Conservation (phyloP, 78 protist genomes). For the Parvularia atlantis region DNA sequence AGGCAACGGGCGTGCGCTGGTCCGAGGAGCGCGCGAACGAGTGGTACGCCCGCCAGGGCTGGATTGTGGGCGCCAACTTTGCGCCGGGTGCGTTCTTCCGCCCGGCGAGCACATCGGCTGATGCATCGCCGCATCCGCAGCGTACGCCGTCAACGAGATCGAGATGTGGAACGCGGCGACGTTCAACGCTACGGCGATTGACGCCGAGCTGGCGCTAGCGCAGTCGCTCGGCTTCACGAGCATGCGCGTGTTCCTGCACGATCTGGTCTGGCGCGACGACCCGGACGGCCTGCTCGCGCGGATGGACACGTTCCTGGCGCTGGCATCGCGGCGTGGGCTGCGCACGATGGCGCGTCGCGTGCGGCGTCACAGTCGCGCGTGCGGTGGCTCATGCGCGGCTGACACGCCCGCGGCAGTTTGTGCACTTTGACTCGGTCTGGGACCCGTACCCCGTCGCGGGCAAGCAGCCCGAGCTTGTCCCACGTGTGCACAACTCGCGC, state of each 20-base stretch:
- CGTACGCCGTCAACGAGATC: background rate
- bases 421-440: background rate
- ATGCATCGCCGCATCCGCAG: background rate
- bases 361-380: background rate
- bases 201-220: background rate
- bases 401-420: background rate
- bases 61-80: background rate
- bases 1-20: slow-evolving; percentile 1
- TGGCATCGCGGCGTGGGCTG: background rate
- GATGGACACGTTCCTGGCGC: background rate
- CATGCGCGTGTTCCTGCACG: background rate
- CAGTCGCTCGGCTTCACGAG: background rate
- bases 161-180: background rate
- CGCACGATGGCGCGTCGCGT: background rate
- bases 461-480: background rate
- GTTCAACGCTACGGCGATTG: background rate
- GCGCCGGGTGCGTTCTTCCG: background rate
- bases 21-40: background rate
- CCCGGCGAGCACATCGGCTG: background rate
- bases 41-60: background rate
- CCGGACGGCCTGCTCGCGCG: background rate
- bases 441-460: background rate
- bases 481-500: background rate
- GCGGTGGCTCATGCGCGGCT: background rate
- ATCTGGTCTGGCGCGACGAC: background rate